Base-by-base conservation (phyloP, 2,329 filamentous ascomycete genomes). In the Fusarium sp. region DNA sequence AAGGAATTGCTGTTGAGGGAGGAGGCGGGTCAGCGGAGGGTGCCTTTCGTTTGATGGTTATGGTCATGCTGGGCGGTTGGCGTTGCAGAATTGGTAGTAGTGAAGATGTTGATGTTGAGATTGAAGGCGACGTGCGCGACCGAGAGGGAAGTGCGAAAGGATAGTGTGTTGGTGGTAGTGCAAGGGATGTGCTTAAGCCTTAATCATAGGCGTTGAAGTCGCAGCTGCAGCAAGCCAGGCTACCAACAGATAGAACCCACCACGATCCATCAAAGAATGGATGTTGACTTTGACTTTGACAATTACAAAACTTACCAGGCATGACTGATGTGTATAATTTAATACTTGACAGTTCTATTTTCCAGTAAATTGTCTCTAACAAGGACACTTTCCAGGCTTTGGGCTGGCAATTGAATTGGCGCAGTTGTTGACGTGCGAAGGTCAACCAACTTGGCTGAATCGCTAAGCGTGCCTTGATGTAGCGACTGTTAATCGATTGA, bases 1-100 rank as follows among this genome's bases (percentile, higher is more conserved):
- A 88, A 30, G 88, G 88, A 58, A 88, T 83, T 66, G 83, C 82
- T 79, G 76, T 73, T 71, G 79, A 81, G 11, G 58, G 65, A 74
- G 68, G 64, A 70, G 62, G 62, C 67, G 73, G 67, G 76, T 83
- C 78, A 82, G 79, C 76, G 74, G 80, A 77, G 58, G 77, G 71
- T 56, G 75, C 72, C 67, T 78, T 80, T 65, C 76, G 75, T 73
- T 84, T 81, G 74, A 76, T 63, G 48, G 62, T 70, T 48, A 78
- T 65, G 58, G 79, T 74, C 79, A 80, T 80, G 62, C 51, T 67
- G 67, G 57, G 40, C 20, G 45, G 44, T 51, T 45, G 59, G 15
- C 34, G 24, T 59, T 32, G 59, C 41, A 63, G 59, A 32, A 58
- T 48, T 65, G 52, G 61, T 27, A 64, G 60, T 48, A 59, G 46